Conservation (phyloP, 345 rosid species). For the Trapa bicornis region DNA sequence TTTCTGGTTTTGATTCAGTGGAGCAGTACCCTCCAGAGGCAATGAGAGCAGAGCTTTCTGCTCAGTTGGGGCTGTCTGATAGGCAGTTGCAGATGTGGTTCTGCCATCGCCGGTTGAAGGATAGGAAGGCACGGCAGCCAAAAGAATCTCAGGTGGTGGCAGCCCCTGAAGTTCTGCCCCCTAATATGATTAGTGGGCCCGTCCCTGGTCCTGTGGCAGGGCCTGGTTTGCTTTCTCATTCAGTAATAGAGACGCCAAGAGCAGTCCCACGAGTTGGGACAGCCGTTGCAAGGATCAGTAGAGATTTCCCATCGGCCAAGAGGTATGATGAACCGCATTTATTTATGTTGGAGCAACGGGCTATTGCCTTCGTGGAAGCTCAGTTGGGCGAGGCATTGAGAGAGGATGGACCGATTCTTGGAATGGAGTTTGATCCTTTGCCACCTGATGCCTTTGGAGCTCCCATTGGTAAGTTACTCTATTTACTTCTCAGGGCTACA, state of each 20-base stretch:
- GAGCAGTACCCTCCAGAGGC: conserved; percentile 75
- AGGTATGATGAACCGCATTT: conserved; percentile 44
- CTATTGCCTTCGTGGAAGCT: conserved; percentile 57
- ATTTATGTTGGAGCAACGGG: conserved; percentile 36
- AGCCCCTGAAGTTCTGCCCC: conserved; percentile 19
- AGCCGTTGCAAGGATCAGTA: conserved; percentile 31
- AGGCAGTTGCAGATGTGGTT: conserved; percentile 98
- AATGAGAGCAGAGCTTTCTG: conserved; percentile 58
- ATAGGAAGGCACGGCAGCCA: conserved; percentile 54
- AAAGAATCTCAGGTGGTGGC: conserved; percentile 28
- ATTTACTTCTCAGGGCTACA: neutral
- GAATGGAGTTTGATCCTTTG: conserved; percentile 88
- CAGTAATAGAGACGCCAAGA: conserved; percentile 26
- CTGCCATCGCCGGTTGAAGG: conserved; percentile 85
- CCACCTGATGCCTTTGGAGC: conserved; percentile 98
- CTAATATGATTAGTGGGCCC: conserved; percentile 20
- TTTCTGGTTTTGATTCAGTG: conserved; percentile 23
- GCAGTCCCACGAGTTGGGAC: conserved; percentile 25
- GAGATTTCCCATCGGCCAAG: conserved; percentile 33
- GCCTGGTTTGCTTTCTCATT: conserved; percentile 16
- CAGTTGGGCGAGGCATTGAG: conserved; percentile 76
- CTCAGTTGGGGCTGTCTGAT: conserved; percentile 63
- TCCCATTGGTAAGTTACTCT: conserved; percentile 44
- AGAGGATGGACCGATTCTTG: conserved; percentile 78
- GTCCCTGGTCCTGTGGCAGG: conserved; percentile 21